Conservation (phyloP, 805 yeast genomes). For the Starmerella scarabaei region DNA sequence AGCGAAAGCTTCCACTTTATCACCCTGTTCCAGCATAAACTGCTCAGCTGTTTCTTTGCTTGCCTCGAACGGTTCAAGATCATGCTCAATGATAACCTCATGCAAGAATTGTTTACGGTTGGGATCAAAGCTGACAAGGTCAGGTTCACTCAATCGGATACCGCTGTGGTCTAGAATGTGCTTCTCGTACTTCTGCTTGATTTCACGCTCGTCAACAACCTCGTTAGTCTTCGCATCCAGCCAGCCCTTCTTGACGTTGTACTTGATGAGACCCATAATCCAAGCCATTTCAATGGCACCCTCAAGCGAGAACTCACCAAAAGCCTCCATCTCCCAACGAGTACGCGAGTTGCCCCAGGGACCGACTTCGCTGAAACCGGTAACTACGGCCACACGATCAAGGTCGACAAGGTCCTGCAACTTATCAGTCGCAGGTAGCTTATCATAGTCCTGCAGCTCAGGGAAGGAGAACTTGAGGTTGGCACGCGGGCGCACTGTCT, state of each 20-base stretch:
- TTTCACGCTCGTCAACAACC: slow-evolving; percentile 90
- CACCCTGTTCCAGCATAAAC: slow-evolving; percentile 88
- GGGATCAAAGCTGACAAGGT: slow-evolving; percentile 93
- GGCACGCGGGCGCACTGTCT: slow-evolving; percentile 79
- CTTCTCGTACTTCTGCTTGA: slow-evolving; percentile 83
- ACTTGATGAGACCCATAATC: slow-evolving; percentile 96
- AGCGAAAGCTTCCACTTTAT: slow-evolving; percentile 80
- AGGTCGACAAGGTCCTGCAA: slow-evolving; percentile 85
- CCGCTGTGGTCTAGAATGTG: slow-evolving; percentile 87
- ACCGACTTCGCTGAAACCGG: slow-evolving; percentile 97
- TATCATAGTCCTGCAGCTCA: slow-evolving; percentile 59
- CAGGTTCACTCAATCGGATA: slow-evolving; percentile 93
- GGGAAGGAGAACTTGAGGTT: slow-evolving; percentile 94
- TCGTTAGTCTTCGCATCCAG: slow-evolving; percentile 83
- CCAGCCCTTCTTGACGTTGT: slow-evolving; percentile 98
- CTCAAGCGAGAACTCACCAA: slow-evolving; percentile 88
- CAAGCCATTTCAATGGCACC: slow-evolving; percentile 99
- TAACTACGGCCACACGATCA: slow-evolving; percentile 83
- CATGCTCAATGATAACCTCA: slow-evolving; percentile 94
- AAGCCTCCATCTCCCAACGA: slow-evolving; percentile 98
- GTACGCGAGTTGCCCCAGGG: slow-evolving; percentile 99
- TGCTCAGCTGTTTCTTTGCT: slow-evolving; percentile 92
- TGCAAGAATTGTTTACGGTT: slow-evolving; percentile 83
- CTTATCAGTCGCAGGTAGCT: slow-evolving; percentile 40
- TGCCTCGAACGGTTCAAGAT: slow-evolving; percentile 88